phyloP scores from a whole-genome alignment of 1,139 yeast genomes.

The Lodderomyces beijingensis region DNA sequence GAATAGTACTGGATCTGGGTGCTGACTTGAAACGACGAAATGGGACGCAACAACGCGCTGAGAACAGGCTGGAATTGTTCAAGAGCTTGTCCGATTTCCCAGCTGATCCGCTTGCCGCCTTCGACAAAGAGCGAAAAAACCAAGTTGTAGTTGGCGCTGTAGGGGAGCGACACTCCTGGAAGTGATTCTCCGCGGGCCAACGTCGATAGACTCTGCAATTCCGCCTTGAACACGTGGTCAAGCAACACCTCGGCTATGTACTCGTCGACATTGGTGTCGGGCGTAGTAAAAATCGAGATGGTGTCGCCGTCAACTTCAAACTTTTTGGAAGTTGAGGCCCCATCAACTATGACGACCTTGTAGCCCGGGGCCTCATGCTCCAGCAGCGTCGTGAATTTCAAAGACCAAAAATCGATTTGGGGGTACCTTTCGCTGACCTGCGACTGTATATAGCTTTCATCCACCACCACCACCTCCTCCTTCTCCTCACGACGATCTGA shows the following conservation, averaged over 20 bases:
- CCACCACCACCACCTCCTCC: not conserved
- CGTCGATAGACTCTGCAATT: slow-evolving; percentile 17
- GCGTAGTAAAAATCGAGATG: slow-evolving; percentile 1
- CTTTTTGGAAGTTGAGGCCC: not conserved
- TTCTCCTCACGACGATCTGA: slow-evolving; percentile 25
- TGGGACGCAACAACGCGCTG: slow-evolving; percentile 23
- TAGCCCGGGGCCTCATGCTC: slow-evolving; percentile 9
- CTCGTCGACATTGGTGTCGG: not conserved
- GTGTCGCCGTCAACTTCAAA: not conserved
- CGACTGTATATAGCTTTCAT: slow-evolving; percentile 13
- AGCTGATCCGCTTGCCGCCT: slow-evolving; percentile 33
- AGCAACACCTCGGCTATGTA: slow-evolving; percentile 19
- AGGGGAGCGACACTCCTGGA: slow-evolving; percentile 42
- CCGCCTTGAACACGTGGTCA: slow-evolving; percentile 33
- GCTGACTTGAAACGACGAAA: slow-evolving; percentile 71
- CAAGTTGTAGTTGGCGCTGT: slow-evolving; percentile 60
- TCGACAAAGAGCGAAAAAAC: slow-evolving; percentile 57
- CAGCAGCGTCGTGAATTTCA: slow-evolving; percentile 19
- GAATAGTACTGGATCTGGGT: slow-evolving; percentile 76
- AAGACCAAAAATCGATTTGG: slow-evolving; percentile 8
- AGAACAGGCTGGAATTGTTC: slow-evolving; percentile 26
- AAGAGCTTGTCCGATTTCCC: slow-evolving; percentile 35
- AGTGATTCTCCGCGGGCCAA: slow-evolving; percentile 9
- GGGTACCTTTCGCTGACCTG: slow-evolving; percentile 21
- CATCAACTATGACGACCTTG: not conserved